These are phyloP conservation scores for Plasmodiophora brassicae DNA, from an alignment of 208 protist species.

Conservation along the genomic window DNA sequence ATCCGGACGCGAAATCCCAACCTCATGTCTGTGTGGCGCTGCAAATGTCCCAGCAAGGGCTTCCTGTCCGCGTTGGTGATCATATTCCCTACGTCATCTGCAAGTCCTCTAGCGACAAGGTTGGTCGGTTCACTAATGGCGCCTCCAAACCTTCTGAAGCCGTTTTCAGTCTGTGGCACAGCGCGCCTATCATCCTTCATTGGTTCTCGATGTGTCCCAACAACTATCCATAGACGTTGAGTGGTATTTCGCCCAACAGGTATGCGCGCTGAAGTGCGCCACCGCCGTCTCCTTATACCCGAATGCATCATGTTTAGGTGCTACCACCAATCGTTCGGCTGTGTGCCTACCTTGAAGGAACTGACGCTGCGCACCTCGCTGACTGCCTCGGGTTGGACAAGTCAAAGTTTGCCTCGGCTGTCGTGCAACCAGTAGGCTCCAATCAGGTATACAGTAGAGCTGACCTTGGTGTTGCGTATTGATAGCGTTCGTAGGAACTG, in stretches of 20 bases:
- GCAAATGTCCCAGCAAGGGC: constrained; percentile 79
- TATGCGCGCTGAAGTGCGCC: not conserved
- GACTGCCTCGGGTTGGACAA: constrained; percentile 54
- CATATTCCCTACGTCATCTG: constrained; percentile 94
- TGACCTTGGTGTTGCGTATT: too few relatives aligned
- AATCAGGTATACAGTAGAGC: too few relatives aligned
- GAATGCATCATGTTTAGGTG: constrained; percentile 47
- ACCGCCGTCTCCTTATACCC: not conserved
- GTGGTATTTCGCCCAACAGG: constrained; percentile 39
- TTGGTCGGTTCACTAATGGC: not conserved
- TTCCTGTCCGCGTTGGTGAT: constrained; percentile 81
- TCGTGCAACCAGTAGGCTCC: too few relatives aligned
- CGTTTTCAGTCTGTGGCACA: not conserved
- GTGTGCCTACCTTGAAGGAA: constrained; percentile 54
- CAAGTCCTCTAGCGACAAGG: too few relatives aligned
- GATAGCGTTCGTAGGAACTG: not conserved
- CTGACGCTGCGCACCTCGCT: constrained; percentile 39
- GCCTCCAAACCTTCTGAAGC: too few relatives aligned
- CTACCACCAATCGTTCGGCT: constrained; percentile 57
- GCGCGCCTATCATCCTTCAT: constrained; percentile 20
- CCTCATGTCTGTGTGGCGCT: constrained; percentile 87
- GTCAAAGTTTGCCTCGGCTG: constrained; percentile 52
- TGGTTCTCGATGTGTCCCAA: not conserved
- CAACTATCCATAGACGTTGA: constrained; percentile 31
- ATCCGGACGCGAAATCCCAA: constrained; percentile 77